Percentiles rank a stretch among this genome's conserved stretches.
phyloP scores from a whole-genome alignment of 768 basidiomycete species.

The Coprinopsis sp. region DNA sequence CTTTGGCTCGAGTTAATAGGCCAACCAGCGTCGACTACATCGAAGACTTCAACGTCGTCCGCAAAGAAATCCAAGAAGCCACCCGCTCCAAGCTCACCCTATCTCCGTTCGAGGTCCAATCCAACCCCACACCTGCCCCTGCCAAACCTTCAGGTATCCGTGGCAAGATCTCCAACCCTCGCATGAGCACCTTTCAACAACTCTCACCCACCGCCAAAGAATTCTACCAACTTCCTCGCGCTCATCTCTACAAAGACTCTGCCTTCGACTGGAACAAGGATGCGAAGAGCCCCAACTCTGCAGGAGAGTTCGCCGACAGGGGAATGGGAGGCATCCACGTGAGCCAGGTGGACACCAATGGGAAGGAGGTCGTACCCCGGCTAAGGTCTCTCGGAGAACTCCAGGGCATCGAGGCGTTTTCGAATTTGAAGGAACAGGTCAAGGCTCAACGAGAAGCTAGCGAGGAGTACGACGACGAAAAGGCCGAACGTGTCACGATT shows the following conservation, averaged over 20 bases:
- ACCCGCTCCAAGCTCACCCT: conserved; percentile 28
- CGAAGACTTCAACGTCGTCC: conserved; percentile 49
- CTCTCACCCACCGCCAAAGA: conserved; percentile 41
- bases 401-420: conserved; percentile 11
- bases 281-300: neutral
- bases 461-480: conserved; percentile 20
- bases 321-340: neutral
- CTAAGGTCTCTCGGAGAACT: conserved; percentile 6
- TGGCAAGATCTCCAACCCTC: conserved; percentile 51
- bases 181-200: conserved; percentile 49
- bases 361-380: too few species aligned
- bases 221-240: conserved; percentile 33
- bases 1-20: neutral
- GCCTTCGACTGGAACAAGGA: conserved; percentile 11
- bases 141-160: conserved; percentile 20
- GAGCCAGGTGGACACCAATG: neutral
- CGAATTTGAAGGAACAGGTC: conserved; percentile 1
- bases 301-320: neutral
- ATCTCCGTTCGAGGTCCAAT: too few species aligned
- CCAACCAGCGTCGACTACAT: conserved; percentile 43
- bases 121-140: too few species aligned
- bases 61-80: conserved; percentile 29
- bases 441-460: conserved; percentile 16
- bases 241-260: conserved; percentile 13
- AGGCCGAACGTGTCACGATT: conserved; percentile 41